Evolutionary conservation across 495 filamentous ascomycete genomes (phyloP), one percentile per base, ranked within the genome.

Genomic region (Staphylotrichum longicolle): DNA sequence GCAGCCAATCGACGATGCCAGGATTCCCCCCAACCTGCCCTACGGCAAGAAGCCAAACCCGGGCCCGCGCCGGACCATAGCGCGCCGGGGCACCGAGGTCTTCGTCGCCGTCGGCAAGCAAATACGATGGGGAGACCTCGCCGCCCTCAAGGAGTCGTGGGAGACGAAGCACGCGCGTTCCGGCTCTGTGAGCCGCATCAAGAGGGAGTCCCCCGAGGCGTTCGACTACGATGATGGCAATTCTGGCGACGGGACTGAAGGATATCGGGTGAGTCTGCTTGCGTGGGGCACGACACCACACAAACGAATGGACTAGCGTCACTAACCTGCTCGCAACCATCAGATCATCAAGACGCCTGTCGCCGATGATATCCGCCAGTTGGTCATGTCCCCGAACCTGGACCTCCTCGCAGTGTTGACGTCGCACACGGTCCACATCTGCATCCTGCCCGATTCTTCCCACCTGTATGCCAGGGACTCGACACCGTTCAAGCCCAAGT

Each of bases 61-160:
- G 7, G 86, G 88, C 10, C 82, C 90, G 3, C 78, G 78, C 44
- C 82, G 85, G 53, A 92, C 83, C 8, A 84, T 94, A 44, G 91
- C 90, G 7, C 83, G 80, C 44, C 78, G 91, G 50, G 90, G 86
- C 47, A 89, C 87, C 37, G 89, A 96, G 65, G 77, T 95, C 1
- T 96, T 96, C 70, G 85, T 88, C 1, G 91, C 90, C 12, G 86
- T 88, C 11, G 91, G 90, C 35, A 93, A 88, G 64, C 85, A 95
- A 72, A 89, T 96, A 42, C 81, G 91, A 68, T 96, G 92, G 92
- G 85, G 87, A 7, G 87, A 93, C 73, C 77, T 96, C 8, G 81
- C 81, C 44, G 79, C 82, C 60, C 73, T 96, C 57, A 93, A 91
- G 73, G 86, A 91, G 65, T 79, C 84, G 66, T 90, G 84, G 81